A percentile compares a stretch with the other conserved stretches of the same genome.
Evolutionary conservation across 73 alveolate species (phyloP).

Genomic region (Durusdinium trenchii): DNA sequence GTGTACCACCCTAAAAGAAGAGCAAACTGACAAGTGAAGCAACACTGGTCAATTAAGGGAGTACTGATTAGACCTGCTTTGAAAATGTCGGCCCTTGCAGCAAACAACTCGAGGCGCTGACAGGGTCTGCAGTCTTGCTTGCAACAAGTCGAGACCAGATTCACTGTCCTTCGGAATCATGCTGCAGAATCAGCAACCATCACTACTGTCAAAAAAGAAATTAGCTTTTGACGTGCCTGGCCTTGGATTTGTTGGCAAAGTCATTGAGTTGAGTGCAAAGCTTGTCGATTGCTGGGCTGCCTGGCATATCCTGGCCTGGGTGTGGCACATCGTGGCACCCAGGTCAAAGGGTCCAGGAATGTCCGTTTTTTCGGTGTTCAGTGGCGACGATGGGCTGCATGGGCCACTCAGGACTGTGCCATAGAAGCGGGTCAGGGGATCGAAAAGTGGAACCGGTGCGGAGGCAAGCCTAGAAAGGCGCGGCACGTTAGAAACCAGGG

Average conservation of each 20-base stretch:
- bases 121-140: slow-evolving; percentile 57
- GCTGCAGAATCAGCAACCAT: background rate
- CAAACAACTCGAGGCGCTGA: background rate
- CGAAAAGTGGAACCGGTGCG: slow-evolving; percentile 80
- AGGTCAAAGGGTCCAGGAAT: background rate
- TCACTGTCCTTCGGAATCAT: slow-evolving; percentile 16
- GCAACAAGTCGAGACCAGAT: slow-evolving; percentile 60
- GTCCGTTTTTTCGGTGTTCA: background rate
- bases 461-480: slow-evolving; percentile 50
- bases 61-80: too few relatives aligned
- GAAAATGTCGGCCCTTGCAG: background rate
- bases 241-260: slow-evolving; percentile 63
- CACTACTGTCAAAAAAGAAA: background rate
- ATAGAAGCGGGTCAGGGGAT: slow-evolving; percentile 89
- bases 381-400: background rate
- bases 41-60: too few relatives aligned
- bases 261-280: slow-evolving; percentile 50
- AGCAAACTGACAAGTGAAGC: too few relatives aligned
- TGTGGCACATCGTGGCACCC: background rate
- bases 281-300: slow-evolving; percentile 77
- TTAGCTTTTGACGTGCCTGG: too few relatives aligned
- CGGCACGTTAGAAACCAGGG: background rate
- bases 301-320: slow-evolving; percentile 61
- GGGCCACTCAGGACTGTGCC: background rate
- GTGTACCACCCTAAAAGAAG: too few relatives aligned